Evolutionary conservation across 2,329 filamentous ascomycete species (phyloP), one percentile per base, ranked within the genome.

Genomic region (Aspergillus vadensis): DNA sequence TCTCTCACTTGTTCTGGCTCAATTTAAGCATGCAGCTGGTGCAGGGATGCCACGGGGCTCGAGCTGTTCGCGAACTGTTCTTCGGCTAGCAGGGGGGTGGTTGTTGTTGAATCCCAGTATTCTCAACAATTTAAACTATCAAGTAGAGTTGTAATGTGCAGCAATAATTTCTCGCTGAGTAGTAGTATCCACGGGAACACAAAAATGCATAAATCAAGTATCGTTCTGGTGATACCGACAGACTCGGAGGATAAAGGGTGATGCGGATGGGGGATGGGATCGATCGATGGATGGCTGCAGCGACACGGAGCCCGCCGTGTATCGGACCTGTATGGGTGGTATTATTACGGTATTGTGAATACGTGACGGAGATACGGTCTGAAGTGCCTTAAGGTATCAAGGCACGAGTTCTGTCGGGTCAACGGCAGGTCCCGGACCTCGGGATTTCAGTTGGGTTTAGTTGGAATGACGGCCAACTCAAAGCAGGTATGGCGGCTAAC

Each of bases 21-120:
- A 43, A 55, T 47, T 55, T 55, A 55, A 55, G 53, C 53, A 55
- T 55, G 53, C 53, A 55, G 53, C 53, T 44, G 53, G 25, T 19
- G 53, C 53, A 55, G 41, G 47, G 47, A 32, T 50, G 25, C 25
- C 19, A 44, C 41, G 19, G 41, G 41, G 41, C 10, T 44, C 19
- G 41, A 14, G 41, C 41, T 36, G 32, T 44, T 44, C 41, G 41
- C 41, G 41, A 44, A 44, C 41, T 12, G 19, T 23, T 44, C 19
- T 14, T 21, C 41, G 41, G 21, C 41, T 36, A 36, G 32, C 32
- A 36, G 32, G 32, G 7, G 19, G 41, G 41, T 44, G 41, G 5
- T n/a, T 17, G 39, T 43, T 10, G 9, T 4, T 44, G 19, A 36
- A 5, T 36, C 12, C 12, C 10, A n/a, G 19, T 44, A 21, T 44